Base-by-base conservation (phyloP, 1,139 yeast species). In the Yamadazyma jaroonii region DNA sequence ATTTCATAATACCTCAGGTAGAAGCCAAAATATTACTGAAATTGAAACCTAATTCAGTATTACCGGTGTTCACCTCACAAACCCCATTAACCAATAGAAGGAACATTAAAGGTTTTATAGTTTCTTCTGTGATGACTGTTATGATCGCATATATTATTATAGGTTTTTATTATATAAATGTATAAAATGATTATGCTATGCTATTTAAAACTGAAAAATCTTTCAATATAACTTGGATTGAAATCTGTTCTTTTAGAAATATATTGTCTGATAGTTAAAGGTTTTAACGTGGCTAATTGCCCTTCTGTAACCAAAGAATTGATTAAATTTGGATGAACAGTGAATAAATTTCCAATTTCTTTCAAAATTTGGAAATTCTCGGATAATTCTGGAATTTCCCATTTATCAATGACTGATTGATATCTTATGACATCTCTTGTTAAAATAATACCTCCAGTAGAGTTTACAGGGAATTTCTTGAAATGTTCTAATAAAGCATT, bases 261-360 rank as follows among this genome's bases (percentile, higher is more conserved):
- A 49, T 84, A 86, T 46, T 79, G 86, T 40, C 85, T 73, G 22
- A 89, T 67, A 10, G 82, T 68, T 39, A 72, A 74, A 4, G 85
- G 82, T 54, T 83, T 84, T 55, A 90, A 71, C 40, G 70, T 74
- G 1, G 83, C 81, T 46, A 90, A 67, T 50, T 81, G 86, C 2
- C 96, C 95, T 50, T 89, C 96, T 31, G 84, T 79, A 2, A 90
- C 79, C 53, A 90, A 72, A 1, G 95, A 85, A 46, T 81, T 81
- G 43, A 90, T 68, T 50, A 87, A 76, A 37, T 66, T 65, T 8
- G 73, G 65, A 54, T 83, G 89, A 10, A 87, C 95, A 0, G 95
- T 84, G 56, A 83, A 90, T 46, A 90, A 66, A 52, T 87, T 88
- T 27, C 94, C 90, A 43, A 90, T 78, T 48, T 89, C 96, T 53